Percentiles rank a stretch among this genome's conserved stretches.
Conservation (phyloP, 306 rosid species). For the cucumber (Cucumis sativus) region DNA sequence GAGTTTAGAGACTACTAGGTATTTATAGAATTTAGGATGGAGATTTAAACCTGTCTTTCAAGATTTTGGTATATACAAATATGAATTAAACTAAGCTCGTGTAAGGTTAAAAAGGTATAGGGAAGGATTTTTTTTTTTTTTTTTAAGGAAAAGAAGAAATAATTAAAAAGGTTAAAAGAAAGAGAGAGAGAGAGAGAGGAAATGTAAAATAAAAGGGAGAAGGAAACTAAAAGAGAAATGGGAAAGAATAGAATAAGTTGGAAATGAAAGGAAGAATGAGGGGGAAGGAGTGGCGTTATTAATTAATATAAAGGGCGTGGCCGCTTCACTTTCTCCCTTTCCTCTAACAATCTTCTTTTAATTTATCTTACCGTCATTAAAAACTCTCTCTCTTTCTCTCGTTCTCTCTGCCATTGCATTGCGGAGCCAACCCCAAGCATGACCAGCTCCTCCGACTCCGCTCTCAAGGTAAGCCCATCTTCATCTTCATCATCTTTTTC, state of each 20-base stretch:
- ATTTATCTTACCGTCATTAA: no score
- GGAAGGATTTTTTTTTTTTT: no score
- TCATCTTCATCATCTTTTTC: neutral
- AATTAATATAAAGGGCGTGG: conserved; percentile 19
- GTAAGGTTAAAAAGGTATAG: no score
- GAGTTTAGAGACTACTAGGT: no score
- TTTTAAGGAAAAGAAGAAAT: no score
- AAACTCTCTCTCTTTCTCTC: neutral
- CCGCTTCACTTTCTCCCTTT: conserved; percentile 22
- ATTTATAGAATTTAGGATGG: no score
- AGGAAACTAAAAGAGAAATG: neutral
- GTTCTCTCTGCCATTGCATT: conserved; percentile 14
- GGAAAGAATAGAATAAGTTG: neutral
- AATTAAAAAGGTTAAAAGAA: no score
- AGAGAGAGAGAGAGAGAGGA: no score
- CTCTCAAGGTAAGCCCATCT: conserved; percentile 65
- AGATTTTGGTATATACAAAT: no score
- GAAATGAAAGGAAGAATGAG: neutral
- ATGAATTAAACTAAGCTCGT: no score
- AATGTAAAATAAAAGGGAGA: neutral
- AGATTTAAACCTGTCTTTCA: no score
- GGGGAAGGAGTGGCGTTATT: neutral
- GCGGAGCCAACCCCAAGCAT: conserved; percentile 34
- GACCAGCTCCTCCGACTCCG: conserved; percentile 85
- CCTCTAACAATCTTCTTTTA: conserved; percentile 19